These are phyloP conservation scores for Sophora flavescens DNA, from an alignment of 306 rosid species.

Conservation along the genomic window DNA sequence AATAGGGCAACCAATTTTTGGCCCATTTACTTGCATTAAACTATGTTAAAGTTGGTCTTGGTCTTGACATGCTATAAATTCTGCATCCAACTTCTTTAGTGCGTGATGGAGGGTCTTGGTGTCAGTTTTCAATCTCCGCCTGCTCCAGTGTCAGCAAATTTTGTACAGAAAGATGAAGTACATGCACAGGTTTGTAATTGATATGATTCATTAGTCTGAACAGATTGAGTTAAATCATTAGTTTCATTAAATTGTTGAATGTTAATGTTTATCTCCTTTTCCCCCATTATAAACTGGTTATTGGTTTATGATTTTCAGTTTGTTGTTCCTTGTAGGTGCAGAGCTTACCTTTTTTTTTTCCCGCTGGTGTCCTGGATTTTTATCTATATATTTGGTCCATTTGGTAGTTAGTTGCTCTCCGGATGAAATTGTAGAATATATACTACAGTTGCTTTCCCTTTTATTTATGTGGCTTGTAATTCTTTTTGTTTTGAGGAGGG, in stretches of 20 bases:
- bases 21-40: not conserved
- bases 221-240: slow-evolving; percentile 22
- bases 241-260: slow-evolving; percentile 26
- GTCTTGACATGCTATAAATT: slow-evolving; percentile 25
- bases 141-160: slow-evolving; percentile 62
- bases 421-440: slow-evolving; percentile 40
- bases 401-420: slow-evolving; percentile 11
- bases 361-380: slow-evolving; percentile 12
- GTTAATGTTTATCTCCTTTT: not conserved
- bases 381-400: slow-evolving; percentile 13
- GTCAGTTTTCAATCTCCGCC: slow-evolving; percentile 66
- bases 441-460: slow-evolving; percentile 18
- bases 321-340: slow-evolving; percentile 4
- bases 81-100: slow-evolving; percentile 55
- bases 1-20: not conserved
- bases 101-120: slow-evolving; percentile 67
- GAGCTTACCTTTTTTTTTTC: not conserved
- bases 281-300: not conserved
- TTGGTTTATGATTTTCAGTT: slow-evolving; percentile 3
- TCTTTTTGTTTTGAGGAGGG: not conserved
- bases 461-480: slow-evolving; percentile 13
- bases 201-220: slow-evolving; percentile 37
- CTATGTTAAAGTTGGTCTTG: not conserved
- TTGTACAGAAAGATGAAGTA: slow-evolving; percentile 79
- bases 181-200: slow-evolving; percentile 79